A percentile compares a stretch with the other conserved stretches of the same genome.
Conservation (phyloP, 1,284 basidiomycete genomes). For the Ustilago crameri region DNA sequence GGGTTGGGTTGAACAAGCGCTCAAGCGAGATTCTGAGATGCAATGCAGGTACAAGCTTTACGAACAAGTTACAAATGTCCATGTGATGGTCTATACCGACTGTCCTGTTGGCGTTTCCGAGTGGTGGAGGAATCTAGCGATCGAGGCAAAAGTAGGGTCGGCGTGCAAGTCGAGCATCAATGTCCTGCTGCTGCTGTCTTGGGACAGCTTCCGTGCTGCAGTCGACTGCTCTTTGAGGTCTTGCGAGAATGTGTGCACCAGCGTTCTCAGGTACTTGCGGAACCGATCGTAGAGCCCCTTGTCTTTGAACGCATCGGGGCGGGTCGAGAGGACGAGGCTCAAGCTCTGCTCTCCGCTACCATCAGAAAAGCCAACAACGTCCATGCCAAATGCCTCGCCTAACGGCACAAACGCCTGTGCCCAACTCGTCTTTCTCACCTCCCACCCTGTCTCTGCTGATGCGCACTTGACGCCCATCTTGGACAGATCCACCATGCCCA, state of each 20-base stretch:
- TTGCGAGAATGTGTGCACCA: slow-evolving; percentile 1
- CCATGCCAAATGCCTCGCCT: slow-evolving; percentile 29
- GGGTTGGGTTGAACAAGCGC: too few species aligned
- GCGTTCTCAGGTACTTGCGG: background rate
- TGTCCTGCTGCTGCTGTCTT: background rate
- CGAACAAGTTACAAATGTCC: too few species aligned
- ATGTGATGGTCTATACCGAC: too few species aligned
- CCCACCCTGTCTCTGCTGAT: background rate
- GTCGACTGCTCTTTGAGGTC: background rate
- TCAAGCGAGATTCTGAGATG: too few species aligned
- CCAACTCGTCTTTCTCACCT: slow-evolving; percentile 4
- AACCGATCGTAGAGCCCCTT: background rate
- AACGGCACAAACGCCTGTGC: slow-evolving; percentile 16
- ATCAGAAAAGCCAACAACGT: slow-evolving; percentile 12
- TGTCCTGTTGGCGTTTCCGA: background rate
- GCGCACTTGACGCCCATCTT: background rate
- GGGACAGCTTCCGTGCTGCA: background rate
- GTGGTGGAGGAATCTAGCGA: background rate
- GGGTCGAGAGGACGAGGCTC: slow-evolving; percentile 7
- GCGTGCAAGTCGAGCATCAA: slow-evolving; percentile 1
- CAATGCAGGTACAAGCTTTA: too few species aligned
- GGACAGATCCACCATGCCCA: slow-evolving; percentile 15
- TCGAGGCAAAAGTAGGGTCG: slow-evolving; percentile 3
- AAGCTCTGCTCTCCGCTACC: background rate
- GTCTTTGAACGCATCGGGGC: slow-evolving; percentile 13